Conservation (phyloP, 2,329 filamentous ascomycete species). For the Apiospora rasikravindrae region DNA sequence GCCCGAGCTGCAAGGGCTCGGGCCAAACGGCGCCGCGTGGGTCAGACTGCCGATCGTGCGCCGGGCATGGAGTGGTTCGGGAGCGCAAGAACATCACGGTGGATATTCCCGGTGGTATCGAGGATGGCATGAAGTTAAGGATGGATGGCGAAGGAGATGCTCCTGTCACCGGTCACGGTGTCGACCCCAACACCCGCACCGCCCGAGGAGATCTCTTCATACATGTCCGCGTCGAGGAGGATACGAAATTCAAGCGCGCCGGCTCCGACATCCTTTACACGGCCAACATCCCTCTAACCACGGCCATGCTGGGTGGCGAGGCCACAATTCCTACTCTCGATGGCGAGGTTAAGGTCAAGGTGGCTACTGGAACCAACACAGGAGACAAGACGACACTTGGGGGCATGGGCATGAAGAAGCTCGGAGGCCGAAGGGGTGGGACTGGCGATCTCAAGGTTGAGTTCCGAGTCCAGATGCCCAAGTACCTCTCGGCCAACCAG, state of each 20-base stretch:
- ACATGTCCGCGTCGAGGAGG: conserved; percentile 84
- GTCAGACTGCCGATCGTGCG: conserved; percentile 79
- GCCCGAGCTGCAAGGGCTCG: conserved; percentile 78
- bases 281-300: conserved; percentile 88
- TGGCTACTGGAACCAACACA: conserved; percentile 88
- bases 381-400: conserved; percentile 88
- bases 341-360: conserved; percentile 86
- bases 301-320: conserved; percentile 89
- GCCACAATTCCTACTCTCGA: conserved; percentile 89
- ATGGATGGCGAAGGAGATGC: conserved; percentile 88
- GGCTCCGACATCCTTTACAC: conserved; percentile 94
- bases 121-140: conserved; percentile 92
- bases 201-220: conserved; percentile 89
- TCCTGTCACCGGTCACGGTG: conserved; percentile 73
- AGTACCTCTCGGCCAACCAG: conserved; percentile 90
- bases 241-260: conserved; percentile 85
- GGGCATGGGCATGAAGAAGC: conserved; percentile 92
- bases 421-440: conserved; percentile 69
- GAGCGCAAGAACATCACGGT: conserved; percentile 84
- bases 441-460: conserved; percentile 89
- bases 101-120: conserved; percentile 93
- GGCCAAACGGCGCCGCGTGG: conserved; percentile 79
- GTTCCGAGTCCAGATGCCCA: conserved; percentile 94
- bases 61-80: conserved; percentile 81
- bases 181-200: conserved; percentile 66